phyloP scores from a whole-genome alignment of 225 moss, liverwort and hornwort species.

The Pseudoscleropodium purum region DNA sequence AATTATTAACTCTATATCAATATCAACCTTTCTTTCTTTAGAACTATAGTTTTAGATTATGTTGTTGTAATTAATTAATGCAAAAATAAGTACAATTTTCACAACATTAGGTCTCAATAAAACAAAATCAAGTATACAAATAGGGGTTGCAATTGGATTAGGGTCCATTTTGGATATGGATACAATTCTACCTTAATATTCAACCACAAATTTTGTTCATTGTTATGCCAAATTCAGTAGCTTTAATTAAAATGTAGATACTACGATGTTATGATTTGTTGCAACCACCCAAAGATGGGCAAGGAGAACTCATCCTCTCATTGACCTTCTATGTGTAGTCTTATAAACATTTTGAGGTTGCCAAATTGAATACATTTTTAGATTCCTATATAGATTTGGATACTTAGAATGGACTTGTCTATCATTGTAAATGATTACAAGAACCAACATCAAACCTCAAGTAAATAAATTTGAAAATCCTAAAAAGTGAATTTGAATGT shows the following conservation, averaged over 20 bases:
- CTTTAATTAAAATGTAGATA: neutral
- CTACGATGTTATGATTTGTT: neutral
- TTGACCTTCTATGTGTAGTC: neutral
- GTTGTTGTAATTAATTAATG: too few species aligned
- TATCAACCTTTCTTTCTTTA: too few species aligned
- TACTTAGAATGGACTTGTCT: neutral
- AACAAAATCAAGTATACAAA: neutral
- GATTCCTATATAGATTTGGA: neutral
- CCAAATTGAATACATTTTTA: neutral
- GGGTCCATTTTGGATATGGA: neutral
- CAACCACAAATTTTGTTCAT: accelerated
- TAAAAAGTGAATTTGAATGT: neutral
- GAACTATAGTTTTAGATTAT: too few species aligned
- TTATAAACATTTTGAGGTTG: neutral
- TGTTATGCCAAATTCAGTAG: neutral
- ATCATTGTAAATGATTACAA: neutral
- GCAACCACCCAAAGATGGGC: accelerated
- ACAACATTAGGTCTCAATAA: neutral
- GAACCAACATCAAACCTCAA: neutral
- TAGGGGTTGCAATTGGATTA: too few species aligned
- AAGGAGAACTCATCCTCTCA: accelerated
- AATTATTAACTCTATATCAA: neutral
- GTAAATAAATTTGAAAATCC: neutral
- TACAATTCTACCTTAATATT: neutral
- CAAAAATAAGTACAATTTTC: neutral